Evolutionary conservation across 1,139 yeast species (phyloP).

Genomic region (Pneumocystis murina): DNA sequence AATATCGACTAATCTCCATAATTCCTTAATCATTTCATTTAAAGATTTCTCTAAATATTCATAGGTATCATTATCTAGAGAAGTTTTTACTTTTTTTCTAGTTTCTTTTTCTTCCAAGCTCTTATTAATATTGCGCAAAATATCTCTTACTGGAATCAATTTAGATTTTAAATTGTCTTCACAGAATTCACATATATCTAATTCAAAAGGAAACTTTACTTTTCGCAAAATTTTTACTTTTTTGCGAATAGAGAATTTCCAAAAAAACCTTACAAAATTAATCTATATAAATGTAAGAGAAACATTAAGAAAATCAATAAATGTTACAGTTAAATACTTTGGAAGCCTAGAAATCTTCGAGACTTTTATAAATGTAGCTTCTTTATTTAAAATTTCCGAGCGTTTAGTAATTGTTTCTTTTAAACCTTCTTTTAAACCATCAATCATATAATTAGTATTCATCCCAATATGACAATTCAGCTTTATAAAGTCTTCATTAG

Average conservation of each 20-base stretch:
- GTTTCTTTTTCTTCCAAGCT: slow-evolving; percentile 55
- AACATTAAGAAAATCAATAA: not conserved
- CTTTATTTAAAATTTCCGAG: slow-evolving; percentile 51
- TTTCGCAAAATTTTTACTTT: slow-evolving; percentile 87
- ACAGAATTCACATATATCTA: slow-evolving; percentile 74
- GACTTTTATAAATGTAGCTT: slow-evolving; percentile 54
- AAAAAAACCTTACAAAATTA: slow-evolving; percentile 84
- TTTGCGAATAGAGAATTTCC: slow-evolving; percentile 84
- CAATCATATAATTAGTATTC: slow-evolving; percentile 73
- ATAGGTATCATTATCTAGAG: slow-evolving; percentile 24
- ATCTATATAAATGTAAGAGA: not conserved
- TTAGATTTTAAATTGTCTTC: slow-evolving; percentile 56
- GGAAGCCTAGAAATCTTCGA: slow-evolving; percentile 71
- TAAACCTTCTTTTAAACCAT: slow-evolving; percentile 65
- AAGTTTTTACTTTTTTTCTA: slow-evolving; percentile 46
- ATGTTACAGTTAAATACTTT: slow-evolving; percentile 54
- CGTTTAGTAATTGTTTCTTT: slow-evolving; percentile 65
- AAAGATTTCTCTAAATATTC: slow-evolving; percentile 14
- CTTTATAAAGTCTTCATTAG: slow-evolving; percentile 48
- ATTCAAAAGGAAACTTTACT: slow-evolving; percentile 85
- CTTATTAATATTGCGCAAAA: slow-evolving; percentile 61
- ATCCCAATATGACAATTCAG: slow-evolving; percentile 79
- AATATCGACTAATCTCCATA: slow-evolving; percentile 15
- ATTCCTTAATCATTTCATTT: slow-evolving; percentile 20
- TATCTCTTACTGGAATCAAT: slow-evolving; percentile 61